Percentiles rank a stretch among this genome's conserved stretches.
phyloP scores from a whole-genome alignment of 805 yeast species.

The Myxozyma geophila region DNA sequence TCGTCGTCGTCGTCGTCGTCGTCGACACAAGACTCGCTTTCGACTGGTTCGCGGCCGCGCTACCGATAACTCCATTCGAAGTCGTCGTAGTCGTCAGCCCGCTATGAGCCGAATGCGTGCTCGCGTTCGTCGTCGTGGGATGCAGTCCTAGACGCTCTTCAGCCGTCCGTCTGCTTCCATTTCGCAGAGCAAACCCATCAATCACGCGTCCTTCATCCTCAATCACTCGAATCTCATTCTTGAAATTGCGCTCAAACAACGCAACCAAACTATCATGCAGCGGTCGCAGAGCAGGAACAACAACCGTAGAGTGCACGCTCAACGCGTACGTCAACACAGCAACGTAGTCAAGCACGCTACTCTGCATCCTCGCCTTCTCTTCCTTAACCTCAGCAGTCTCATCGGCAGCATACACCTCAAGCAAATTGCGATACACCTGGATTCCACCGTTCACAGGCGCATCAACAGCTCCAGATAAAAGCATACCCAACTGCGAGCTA shows the following conservation, averaged over 20 bases:
- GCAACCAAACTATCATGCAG: conserved; percentile 71
- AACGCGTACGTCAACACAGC: conserved; percentile 68
- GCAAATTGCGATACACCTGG: conserved; percentile 76
- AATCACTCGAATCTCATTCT: conserved; percentile 56
- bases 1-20: conserved; percentile 44
- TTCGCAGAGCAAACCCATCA: conserved; percentile 12
- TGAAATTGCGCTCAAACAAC: conserved; percentile 69
- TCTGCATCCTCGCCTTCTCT: conserved; percentile 13
- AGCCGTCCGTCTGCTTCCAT: conserved; percentile 26
- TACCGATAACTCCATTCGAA: not conserved
- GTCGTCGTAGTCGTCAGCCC: not conserved
- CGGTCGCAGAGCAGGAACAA: conserved; percentile 59
- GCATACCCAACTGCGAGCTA: conserved; percentile 55
- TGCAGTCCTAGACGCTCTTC: conserved; percentile 60
- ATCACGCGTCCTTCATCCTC: conserved; percentile 22
- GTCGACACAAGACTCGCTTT: conserved; percentile 67
- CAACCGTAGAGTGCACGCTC: conserved; percentile 66
- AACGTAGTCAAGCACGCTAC: conserved; percentile 56
- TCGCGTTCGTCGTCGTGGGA: conserved; percentile 56
- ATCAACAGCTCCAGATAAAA: conserved; percentile 73
- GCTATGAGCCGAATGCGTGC: not conserved
- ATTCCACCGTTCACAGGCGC: conserved; percentile 94
- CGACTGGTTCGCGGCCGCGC: conserved; percentile 49
- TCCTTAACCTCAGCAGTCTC: conserved; percentile 3
- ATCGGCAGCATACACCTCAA: conserved; percentile 40